phyloP scores from a whole-genome alignment of 805 yeast species.

The Candida germanica region DNA sequence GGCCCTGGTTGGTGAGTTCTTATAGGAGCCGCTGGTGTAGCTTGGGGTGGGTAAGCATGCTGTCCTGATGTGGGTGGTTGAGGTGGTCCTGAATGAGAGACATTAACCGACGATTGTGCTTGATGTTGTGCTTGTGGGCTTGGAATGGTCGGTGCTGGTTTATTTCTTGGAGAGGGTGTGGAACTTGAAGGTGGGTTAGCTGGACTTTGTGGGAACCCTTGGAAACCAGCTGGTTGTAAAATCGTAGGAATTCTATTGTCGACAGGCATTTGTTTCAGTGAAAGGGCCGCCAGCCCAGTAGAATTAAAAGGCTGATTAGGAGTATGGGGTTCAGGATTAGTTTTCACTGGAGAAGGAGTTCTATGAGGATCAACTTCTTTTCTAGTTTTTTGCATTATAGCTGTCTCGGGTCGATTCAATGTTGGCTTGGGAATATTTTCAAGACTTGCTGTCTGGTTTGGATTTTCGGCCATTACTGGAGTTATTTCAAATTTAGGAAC shows the following conservation, averaged over 20 bases:
- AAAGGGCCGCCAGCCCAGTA: not conserved
- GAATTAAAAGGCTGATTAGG: not conserved
- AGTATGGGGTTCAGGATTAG: not conserved
- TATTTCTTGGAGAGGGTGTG: too few species aligned
- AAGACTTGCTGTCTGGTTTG: not conserved
- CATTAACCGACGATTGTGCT: not conserved
- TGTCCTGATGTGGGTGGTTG: not conserved
- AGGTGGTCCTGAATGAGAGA: too few species aligned
- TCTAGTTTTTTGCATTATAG: not conserved
- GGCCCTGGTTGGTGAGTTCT: not conserved
- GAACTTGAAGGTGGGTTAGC: not conserved
- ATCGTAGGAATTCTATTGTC: slow-evolving; percentile 5
- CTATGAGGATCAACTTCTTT: not conserved
- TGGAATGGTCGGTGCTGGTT: not conserved
- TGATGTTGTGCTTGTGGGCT: not conserved
- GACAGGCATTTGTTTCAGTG: slow-evolving; percentile 1
- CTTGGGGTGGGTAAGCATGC: not conserved
- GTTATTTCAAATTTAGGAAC: slow-evolving; percentile 14
- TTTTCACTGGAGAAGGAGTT: not conserved
- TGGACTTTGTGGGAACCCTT: not conserved
- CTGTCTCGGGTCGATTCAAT: slow-evolving; percentile 1
- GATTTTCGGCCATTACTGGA: slow-evolving; percentile 1
- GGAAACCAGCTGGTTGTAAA: slow-evolving; percentile 4
- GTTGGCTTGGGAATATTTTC: not conserved
- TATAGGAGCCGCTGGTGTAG: slow-evolving; percentile 1